Base-by-base conservation (phyloP, 2,329 filamentous ascomycete genomes). In the Sphaerulina vaccinii region DNA sequence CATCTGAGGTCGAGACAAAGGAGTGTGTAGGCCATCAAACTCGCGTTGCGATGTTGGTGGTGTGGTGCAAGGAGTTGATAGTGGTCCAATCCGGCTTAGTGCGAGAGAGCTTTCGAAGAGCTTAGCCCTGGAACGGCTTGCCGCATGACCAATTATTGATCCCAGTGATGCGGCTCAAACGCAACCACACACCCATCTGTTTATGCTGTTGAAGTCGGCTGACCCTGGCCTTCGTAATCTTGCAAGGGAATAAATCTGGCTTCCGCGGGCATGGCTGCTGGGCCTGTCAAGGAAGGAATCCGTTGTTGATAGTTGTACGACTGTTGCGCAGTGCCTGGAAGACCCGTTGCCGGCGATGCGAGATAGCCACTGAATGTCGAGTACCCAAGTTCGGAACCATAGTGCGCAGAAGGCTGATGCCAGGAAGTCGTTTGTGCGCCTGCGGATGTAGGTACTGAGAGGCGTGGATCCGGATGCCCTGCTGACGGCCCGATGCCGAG, bases 381-480 rank as follows among this genome's bases (percentile, higher is more conserved):
- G 27, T 59, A 52, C 24, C 57, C 58, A 36, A 67, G 60, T 37
- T 68, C 66, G 35, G 62, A 61, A 15, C 62, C 57, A 58, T 69
- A 70, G 52, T 66, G 59, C 38, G 58, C 22, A 15, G 65, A 59
- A 36, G 67, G 61, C 51, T 65, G 63, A 48, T 67, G 66, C 67
- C 67, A 69, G 37, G 37, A 64, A 36, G 61, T 61, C 49, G 59
- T 55, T 54, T 67, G 64, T 53, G 59, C 58, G 29, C 56, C 62
- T 39, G 57, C 61, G 51, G 60, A 61, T 42, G 59, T 61, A 51
- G 65, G 62, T 47, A 67, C 62, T 52, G 59, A 49, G 36, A 68
- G 55, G 42, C 73, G 71, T 44, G 73, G 63, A 41, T 76, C 73
- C 36, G 70, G 57, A 39, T 68, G 61, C 44, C 68, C 70, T 51